phyloP scores from a whole-genome alignment of 2,329 filamentous ascomycete species.

The Penicillium sp. region DNA sequence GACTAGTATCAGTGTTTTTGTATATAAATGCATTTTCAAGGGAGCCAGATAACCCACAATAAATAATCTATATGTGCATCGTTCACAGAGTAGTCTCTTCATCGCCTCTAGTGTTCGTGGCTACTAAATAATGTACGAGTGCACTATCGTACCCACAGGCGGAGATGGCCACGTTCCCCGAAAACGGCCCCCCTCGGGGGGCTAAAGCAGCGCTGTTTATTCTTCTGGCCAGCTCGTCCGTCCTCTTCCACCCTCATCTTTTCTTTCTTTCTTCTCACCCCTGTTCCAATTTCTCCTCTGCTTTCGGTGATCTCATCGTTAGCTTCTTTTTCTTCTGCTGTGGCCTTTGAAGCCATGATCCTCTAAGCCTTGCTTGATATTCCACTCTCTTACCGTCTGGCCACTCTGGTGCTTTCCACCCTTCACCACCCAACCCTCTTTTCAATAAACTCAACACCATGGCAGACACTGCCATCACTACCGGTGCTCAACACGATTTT shows the following conservation, averaged over 20 bases:
- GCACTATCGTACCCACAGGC: no score
- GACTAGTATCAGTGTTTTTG: no score
- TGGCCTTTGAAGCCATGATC: conserved; percentile 18
- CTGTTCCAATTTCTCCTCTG: conserved; percentile 1
- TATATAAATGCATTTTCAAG: no score
- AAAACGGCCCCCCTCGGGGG: conserved; percentile 19
- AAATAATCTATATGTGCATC: no score
- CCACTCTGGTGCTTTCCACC: background rate
- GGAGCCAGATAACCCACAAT: background rate
- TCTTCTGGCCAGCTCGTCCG: conserved; percentile 24
- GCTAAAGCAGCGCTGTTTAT: conserved; percentile 24
- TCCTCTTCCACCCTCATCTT: conserved; percentile 11
- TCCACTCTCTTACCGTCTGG: conserved; percentile 11
- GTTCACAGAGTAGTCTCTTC: no score
- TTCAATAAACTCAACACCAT: conserved; percentile 22
- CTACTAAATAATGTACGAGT: no score
- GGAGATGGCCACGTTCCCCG: conserved; percentile 4
- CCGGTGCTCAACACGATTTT: conserved; percentile 33
- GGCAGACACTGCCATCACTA: conserved; percentile 36
- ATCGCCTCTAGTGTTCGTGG: no score
- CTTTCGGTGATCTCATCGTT: conserved; percentile 6
- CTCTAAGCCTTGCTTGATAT: conserved; percentile 18
- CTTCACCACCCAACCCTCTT: background rate
- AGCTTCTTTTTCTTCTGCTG: conserved; percentile 12
- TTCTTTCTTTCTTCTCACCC: conserved; percentile 5